These are phyloP conservation scores for Pseudogymnoascus sp. DNA, from an alignment of 2,329 filamentous ascomycete species.

Conservation along the genomic window DNA sequence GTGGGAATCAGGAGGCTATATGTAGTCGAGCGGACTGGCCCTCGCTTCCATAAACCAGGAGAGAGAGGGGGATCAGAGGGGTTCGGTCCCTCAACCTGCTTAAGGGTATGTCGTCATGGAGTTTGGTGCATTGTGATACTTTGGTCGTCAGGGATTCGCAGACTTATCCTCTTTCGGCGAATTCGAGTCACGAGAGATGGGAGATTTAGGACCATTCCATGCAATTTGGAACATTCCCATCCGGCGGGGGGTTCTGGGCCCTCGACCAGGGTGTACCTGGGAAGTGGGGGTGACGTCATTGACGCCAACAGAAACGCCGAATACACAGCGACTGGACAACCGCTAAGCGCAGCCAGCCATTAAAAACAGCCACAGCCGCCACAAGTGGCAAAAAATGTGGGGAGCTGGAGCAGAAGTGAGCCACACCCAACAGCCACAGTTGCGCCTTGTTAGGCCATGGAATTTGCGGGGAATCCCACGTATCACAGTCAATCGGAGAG, in stretches of 20 bases:
- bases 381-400: constrained; percentile 3
- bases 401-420: background rate
- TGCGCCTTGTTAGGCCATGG: background rate
- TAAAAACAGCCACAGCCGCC: background rate
- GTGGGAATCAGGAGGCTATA: constrained; percentile 12
- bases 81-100: background rate
- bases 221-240: background rate
- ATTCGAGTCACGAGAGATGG: background rate
- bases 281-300: background rate
- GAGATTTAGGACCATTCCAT: background rate
- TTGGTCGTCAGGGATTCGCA: background rate
- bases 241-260: background rate
- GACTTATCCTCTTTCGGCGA: background rate
- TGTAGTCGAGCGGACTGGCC: constrained; percentile 3
- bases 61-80: background rate
- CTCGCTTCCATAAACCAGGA: constrained; percentile 3
- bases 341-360: background rate
- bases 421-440: background rate
- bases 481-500: background rate
- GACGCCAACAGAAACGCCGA: background rate
- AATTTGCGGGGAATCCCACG: background rate
- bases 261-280: background rate
- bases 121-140: background rate
- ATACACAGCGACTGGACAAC: background rate
- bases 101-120: background rate